These are phyloP conservation scores for Neonectria ditissima DNA, from an alignment of 2,329 filamentous ascomycete genomes.

Conservation along the genomic window DNA sequence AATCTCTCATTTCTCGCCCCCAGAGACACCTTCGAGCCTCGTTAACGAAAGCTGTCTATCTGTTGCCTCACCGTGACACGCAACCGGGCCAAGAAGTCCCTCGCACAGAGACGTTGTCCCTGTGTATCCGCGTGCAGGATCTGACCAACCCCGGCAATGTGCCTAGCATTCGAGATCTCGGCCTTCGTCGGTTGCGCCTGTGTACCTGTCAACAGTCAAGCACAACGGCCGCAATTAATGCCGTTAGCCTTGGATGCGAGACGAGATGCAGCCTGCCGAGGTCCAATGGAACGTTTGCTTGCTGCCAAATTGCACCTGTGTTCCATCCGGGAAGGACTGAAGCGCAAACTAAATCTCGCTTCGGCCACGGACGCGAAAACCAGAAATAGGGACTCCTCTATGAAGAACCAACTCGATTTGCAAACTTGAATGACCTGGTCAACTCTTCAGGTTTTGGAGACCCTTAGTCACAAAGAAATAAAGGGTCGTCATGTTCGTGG, in stretches of 20 bases:
- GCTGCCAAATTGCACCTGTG: background rate
- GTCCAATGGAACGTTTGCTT: constrained; percentile 7
- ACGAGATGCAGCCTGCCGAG: constrained; percentile 36
- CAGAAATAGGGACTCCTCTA: background rate
- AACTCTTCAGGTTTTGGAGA: background rate
- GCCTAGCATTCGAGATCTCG: constrained; percentile 24
- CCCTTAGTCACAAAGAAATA: background rate
- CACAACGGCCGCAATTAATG: constrained; percentile 27
- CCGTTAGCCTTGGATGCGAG: constrained; percentile 37
- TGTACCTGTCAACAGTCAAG: constrained; percentile 18
- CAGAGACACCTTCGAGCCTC: background rate
- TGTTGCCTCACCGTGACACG: constrained; percentile 7
- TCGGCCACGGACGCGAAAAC: background rate
- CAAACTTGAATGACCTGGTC: background rate
- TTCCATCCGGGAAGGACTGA: background rate
- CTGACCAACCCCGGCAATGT: constrained; percentile 16
- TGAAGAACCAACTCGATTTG: too few species aligned
- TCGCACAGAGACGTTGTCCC: constrained; percentile 14
- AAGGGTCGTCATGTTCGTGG: constrained; percentile 1
- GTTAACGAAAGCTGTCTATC: background rate
- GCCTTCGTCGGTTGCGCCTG: constrained; percentile 17
- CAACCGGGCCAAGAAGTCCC: background rate
- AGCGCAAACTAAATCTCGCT: background rate
- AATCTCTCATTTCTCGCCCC: background rate
- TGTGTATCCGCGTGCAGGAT: constrained; percentile 29